phyloP scores from a whole-genome alignment of 2,329 filamentous ascomycete genomes.

The Hymenoscyphus scutula region DNA sequence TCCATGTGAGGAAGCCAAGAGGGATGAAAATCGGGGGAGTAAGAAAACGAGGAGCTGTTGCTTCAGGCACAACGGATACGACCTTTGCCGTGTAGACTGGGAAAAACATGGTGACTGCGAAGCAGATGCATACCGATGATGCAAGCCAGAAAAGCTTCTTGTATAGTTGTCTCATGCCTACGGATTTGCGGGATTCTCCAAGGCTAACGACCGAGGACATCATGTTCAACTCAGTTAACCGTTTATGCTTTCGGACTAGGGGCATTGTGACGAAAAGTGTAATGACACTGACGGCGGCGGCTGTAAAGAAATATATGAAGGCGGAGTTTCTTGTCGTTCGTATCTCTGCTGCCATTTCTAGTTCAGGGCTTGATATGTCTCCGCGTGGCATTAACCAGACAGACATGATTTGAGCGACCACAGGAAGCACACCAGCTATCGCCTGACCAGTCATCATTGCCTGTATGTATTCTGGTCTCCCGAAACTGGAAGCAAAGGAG shows the following conservation, averaged over 20 bases:
- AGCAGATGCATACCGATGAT: constrained; percentile 75
- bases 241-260: constrained; percentile 61
- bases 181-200: constrained; percentile 48
- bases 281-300: constrained; percentile 69
- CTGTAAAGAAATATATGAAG: constrained; percentile 88
- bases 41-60: constrained; percentile 56
- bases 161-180: constrained; percentile 66
- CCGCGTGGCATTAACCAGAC: constrained; percentile 64
- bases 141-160: constrained; percentile 77
- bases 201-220: constrained; percentile 50
- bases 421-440: constrained; percentile 85
- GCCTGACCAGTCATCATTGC: constrained; percentile 95
- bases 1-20: constrained; percentile 90
- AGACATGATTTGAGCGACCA: constrained; percentile 80
- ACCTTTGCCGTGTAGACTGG: constrained; percentile 83
- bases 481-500: constrained; percentile 85
- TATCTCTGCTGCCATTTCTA: neutral
- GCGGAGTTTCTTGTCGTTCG: constrained; percentile 62
- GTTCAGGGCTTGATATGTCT: constrained; percentile 31
- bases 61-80: constrained; percentile 44
- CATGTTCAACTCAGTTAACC: constrained; percentile 51
- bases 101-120: constrained; percentile 87
- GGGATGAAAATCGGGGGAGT: constrained; percentile 80
- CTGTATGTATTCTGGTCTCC: constrained; percentile 84
- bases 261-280: constrained; percentile 74